Base-by-base conservation (phyloP, 345 rosid species). In the Hevea brasiliensis region DNA sequence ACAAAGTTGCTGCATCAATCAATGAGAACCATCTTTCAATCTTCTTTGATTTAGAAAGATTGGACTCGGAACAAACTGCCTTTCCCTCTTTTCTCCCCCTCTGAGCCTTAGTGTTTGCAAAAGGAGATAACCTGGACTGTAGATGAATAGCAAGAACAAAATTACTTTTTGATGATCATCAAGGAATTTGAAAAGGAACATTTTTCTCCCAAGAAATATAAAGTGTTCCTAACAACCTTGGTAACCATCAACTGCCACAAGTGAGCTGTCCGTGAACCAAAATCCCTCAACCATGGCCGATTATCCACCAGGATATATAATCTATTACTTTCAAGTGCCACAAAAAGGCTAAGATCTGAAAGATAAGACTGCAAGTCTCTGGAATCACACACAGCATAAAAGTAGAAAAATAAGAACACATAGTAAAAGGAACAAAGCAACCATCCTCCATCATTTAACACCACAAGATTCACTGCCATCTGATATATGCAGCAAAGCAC, bases 181-280 rank as follows among this genome's bases (percentile, higher is more conserved):
- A n/a, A 47, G 12, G 61, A 47, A 55, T 40, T 55, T n/a, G 50
- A 65, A 47, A 67, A 62, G 44, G 9, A 40, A 17, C 20, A 20
- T 65, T 54, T 48, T 27, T 45, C 24, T 14, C 23, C 20, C 42
- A 7, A 23, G 21, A 5, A 60, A 18, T 18, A 23, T 60, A 42
- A 67, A 42, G 20, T n/a, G 27, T 35, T 18, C 73, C 72, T 59
- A 50, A 65, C 71, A 82, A 96, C 98, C 97, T 96, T 96, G 71
- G 99, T 96, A 56, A 96, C 98, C 98, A 96, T 91, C 21, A 93
- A 81, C 76, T 96, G 99, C 99, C 98, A 96, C 62, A 93, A 75
- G 79, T 81, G 97, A 72, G 93, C 89, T 12, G 95, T 85, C 60
- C 87, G 84, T 2, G 94, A 81, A 65, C 87, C 90, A 8, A 84